These are phyloP conservation scores for Lactarius hatsudake DNA, from an alignment of 768 basidiomycete genomes.

Conservation along the genomic window DNA sequence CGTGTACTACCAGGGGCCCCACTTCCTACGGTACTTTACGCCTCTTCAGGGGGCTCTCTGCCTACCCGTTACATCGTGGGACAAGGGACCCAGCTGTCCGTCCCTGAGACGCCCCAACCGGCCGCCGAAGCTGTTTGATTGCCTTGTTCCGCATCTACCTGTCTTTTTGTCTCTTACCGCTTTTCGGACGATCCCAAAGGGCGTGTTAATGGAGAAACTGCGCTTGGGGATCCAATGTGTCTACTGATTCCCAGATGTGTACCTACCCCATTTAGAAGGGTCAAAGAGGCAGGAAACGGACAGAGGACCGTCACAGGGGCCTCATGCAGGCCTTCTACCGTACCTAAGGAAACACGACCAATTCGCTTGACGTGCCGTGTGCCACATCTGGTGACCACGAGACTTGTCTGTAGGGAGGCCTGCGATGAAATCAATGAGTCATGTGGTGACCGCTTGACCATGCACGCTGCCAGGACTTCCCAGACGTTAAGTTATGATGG, in stretches of 20 bases:
- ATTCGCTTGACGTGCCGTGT: constrained; percentile 5
- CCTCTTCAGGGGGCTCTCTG: constrained; percentile 68
- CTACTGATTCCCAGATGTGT: not conserved
- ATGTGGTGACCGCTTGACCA: constrained; percentile 19
- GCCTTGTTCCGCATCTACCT: constrained; percentile 50
- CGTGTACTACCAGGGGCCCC: not conserved
- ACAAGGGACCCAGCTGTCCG: constrained; percentile 47
- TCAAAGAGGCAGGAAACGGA: not conserved
- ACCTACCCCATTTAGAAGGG: not conserved
- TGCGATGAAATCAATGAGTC: not conserved
- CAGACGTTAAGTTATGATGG: constrained; percentile 7
- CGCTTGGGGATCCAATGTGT: constrained; percentile 36
- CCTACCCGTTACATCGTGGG: constrained; percentile 62
- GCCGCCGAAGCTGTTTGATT: constrained; percentile 45
- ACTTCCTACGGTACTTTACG: constrained; percentile 42
- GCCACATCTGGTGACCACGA: not conserved
- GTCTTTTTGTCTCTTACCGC: constrained; percentile 65
- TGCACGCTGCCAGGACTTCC: not conserved
- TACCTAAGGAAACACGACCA: constrained; percentile 1
- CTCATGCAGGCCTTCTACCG: not conserved
- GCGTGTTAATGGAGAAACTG: constrained; percentile 48
- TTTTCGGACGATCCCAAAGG: constrained; percentile 47
- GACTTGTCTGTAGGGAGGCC: not conserved
- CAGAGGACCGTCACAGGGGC: not conserved
- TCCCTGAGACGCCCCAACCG: constrained; percentile 56